Base-by-base conservation (phyloP, 768 basidiomycete genomes). In the Lactarius sp. region DNA sequence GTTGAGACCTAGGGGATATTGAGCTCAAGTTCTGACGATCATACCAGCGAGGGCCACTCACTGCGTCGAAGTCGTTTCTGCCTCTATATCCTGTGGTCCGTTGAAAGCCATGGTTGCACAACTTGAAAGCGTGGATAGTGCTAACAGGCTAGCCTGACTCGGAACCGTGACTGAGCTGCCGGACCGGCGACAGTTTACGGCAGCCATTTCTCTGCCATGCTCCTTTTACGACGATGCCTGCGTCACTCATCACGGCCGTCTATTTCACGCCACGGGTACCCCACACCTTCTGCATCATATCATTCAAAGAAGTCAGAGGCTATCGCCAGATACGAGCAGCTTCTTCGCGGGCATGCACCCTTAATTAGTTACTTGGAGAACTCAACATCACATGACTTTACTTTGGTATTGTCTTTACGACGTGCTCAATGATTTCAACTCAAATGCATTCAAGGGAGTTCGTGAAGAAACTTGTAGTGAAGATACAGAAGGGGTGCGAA, bases 21-120 rank as follows among this genome's bases (percentile, higher is more conserved):
- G 65, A 70, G 34, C 56, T 41, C 42, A n/a, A 52, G 52, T 50
- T 50, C 20, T 34, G 22, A 60, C 4, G 12, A 14, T 16, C 20
- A 44, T 18, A 4, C 47, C 22, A 49, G 47, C 13, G 27, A 22
- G 9, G 34, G 18, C 68, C 22, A 49, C 76, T 66, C 68, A 80
- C 78, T 74, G 73, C 52, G 75, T 68, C 12, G 75, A 71, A 8
- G 79, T 75, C 14, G 80, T 81, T 39, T 79, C 81, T 8, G 73
- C 65, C 67, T 80, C 79, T 44, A 82, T 79, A 67, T 80, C 75
- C 69, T 81, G 81, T 53, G 80, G 79, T 70, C 78, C 78, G 7
- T 59, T 56, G 46, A 60, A 61, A 16, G 56, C 60, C 69, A 69
- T 71, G 37, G 12, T 54, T 36, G 52, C 14, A 27, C 31, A 39